Conservation (phyloP, 164 flowering plant species). For the Vitis labrusca region DNA sequence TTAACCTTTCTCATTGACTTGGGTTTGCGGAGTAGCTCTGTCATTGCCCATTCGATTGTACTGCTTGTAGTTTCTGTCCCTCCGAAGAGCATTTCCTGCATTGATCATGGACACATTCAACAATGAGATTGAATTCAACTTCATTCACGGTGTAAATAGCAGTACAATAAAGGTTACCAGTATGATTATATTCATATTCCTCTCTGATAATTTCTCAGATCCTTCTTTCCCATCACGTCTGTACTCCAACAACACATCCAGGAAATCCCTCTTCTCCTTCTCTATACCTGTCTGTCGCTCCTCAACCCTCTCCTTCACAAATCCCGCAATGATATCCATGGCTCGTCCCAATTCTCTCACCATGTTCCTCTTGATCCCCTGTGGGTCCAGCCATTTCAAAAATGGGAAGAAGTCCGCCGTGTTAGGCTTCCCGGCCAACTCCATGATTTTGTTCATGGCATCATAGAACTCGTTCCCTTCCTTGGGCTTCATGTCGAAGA, state of each 20-base stretch:
- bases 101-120: not conserved
- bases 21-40: slow-evolving; percentile 25
- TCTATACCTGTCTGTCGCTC: not conserved
- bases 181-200: slow-evolving; percentile 6
- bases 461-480: slow-evolving; percentile 19
- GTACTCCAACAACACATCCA: slow-evolving; percentile 12
- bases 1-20: slow-evolving; percentile 12
- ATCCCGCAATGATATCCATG: slow-evolving; percentile 14
- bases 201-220: slow-evolving; percentile 7
- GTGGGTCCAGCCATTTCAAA: slow-evolving; percentile 22
- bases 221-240: slow-evolving; percentile 16
- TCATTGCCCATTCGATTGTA: slow-evolving; percentile 28
- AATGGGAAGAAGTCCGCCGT: slow-evolving; percentile 28
- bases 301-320: slow-evolving; percentile 10
- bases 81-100: slow-evolving; percentile 19
- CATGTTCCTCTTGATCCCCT: slow-evolving; percentile 17
- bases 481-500: slow-evolving; percentile 12
- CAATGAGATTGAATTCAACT: too few relatives aligned
- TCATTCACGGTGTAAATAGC: too few relatives aligned
- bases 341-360: slow-evolving; percentile 8
- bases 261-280: slow-evolving; percentile 4
- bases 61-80: slow-evolving; percentile 29
- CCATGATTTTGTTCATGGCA: slow-evolving; percentile 4
- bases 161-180: slow-evolving; percentile 2
- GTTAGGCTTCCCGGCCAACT: slow-evolving; percentile 23